Base-by-base conservation (phyloP, 306 rosid species). In the Vicia villosa region DNA sequence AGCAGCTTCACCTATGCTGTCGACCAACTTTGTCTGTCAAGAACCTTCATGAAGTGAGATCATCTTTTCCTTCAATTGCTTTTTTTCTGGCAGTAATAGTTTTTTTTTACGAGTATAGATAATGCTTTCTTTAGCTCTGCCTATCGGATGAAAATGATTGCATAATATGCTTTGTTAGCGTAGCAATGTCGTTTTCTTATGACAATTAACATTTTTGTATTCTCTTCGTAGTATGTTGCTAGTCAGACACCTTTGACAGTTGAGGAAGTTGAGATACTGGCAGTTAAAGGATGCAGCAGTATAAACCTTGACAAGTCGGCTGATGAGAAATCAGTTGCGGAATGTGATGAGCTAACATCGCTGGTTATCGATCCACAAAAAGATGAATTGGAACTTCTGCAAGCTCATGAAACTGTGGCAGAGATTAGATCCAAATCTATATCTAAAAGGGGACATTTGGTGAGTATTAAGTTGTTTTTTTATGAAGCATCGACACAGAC, bases 1-100 rank as follows among this genome's bases (percentile, higher is more conserved):
- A 75, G 83, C 88, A 88, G 80, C 91, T 91, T 5, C 89, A 92
- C 82, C 91, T 92, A 62, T 80, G 89, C 76, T 92, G 98, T 79
- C 87, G 85, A 49, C 89, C 98, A 66, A 92, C 85, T 60, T 74
- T 88, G 80, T 82, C 96, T 9, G 85, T 92, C 72, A 82, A 81
- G 75, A 84, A 85, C 78, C 85, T 92, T 26, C 78, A 85, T 13
- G 91, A 90, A 76, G 98, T 92, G 63, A 85, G 95, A 76, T 78
- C 50, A 77, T 75, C 38, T 63, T 46, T 70, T 30, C 64, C 57
- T 70, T 55, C 56, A 11, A 56, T 38, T 60, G 3, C 52, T 59
- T 26, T 73, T 73, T 62, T 73, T 62, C 16, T 55, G 42, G 22
- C 51, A 61, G 7, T 54, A 57, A 14, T 63, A 43, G 7, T 38